Evolutionary conservation across 2,329 filamentous ascomycete species (phyloP), one percentile per base, ranked within the genome.

Genomic region (Aureobasidium sp.): DNA sequence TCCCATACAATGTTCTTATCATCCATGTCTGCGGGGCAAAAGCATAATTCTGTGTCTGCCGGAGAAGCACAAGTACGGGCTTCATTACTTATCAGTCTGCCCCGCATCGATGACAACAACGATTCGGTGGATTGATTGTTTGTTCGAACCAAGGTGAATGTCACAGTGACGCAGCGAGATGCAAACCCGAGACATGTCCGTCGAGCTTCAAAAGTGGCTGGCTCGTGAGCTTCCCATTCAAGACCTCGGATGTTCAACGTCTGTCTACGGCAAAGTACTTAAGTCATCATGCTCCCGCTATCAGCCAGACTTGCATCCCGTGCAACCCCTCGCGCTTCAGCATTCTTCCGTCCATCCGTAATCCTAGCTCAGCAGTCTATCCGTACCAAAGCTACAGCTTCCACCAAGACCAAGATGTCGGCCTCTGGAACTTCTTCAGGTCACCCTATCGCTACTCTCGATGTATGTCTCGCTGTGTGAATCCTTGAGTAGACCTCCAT

Each of bases 391-490:
- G 45, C 45, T 22, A 51, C 57, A 39, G 29, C 56, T 59, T 39
- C 57, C 36, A 29, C 62, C 45, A 48, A 48, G 22, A 44, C 55
- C 60, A 71, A 66, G 7, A 75, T 75, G 73, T 68, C 73, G 29
- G 60, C 64, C 36, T 45, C 52, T 48, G 65, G 64, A 52, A 66
- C 65, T 22, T 65, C 64, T 9, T 66, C 65, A 51, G 70, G 70
- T 20, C 66, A 67, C 56, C 74, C 74, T 31, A 76, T 70, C 49
- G 68, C 68, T 17, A 69, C 67, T 27, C 65, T 70, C 29, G 69
- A 70, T 56, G 69, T 70, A 66, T 29, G 64, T 1, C 5, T n/a
- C 20, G 71, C 25, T 6, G 14, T 15, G 2, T 37, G 49, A 7
- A 34, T 20, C 11, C 34, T 44, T 29, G 14, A 17, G 11, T 27